Percentiles rank a stretch among this genome's conserved stretches.
These are phyloP conservation scores for Lignosus rhinocerotis DNA, from an alignment of 1,284 basidiomycete genomes.

Conservation along the genomic window DNA sequence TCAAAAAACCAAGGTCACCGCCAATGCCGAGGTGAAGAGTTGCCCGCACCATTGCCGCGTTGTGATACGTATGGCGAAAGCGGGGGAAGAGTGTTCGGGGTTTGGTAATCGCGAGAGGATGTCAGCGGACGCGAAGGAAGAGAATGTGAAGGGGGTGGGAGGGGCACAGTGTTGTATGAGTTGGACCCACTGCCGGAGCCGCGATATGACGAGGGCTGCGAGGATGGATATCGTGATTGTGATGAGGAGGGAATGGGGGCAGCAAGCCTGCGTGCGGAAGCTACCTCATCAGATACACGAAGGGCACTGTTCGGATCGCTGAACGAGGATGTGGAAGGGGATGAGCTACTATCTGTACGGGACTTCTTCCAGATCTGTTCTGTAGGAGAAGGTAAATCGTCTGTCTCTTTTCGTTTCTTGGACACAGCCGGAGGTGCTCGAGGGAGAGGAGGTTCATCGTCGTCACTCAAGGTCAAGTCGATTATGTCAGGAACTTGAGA, in stretches of 20 bases:
- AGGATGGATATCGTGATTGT: constrained; percentile 13
- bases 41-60: constrained; percentile 16
- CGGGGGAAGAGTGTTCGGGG: constrained; percentile 8
- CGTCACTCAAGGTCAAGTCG: constrained; percentile 78
- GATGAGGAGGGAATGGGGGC: constrained; percentile 8
- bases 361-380: constrained; percentile 76
- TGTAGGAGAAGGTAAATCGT: constrained; percentile 50
- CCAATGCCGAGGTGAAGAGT: constrained; percentile 25
- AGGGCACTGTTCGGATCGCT: constrained; percentile 2
- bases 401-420: constrained; percentile 58
- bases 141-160: constrained; percentile 7
- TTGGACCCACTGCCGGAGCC: constrained; percentile 8
- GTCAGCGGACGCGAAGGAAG: constrained; percentile 12
- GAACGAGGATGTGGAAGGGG: constrained; percentile 13
- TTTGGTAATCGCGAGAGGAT: constrained; percentile 15
- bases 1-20: constrained; percentile 17
- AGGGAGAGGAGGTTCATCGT: constrained; percentile 39
- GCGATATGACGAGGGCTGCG: constrained; percentile 12
- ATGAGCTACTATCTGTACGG: constrained; percentile 42
- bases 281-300: constrained; percentile 5
- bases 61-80: constrained; percentile 16
- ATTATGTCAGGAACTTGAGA: constrained; percentile 55
- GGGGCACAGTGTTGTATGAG: constrained; percentile 7
- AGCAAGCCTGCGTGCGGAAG: not conserved
- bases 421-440: constrained; percentile 6